phyloP scores from a whole-genome alignment of 495 filamentous ascomycete species.

The Amniculicola lignicola region DNA sequence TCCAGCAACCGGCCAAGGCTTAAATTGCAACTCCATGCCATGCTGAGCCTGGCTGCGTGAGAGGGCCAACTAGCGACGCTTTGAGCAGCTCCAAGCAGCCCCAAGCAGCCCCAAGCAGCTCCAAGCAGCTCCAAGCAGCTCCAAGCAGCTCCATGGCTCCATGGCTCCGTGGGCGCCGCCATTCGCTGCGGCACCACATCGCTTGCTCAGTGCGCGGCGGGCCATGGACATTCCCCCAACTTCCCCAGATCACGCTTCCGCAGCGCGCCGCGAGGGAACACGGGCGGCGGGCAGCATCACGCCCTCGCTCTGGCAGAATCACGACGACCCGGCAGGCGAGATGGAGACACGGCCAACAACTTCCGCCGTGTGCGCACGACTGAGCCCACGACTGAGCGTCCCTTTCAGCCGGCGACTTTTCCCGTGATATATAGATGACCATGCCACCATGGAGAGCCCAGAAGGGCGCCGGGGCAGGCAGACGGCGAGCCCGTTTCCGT shows the following conservation, averaged over 20 bases:
- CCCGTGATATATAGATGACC: background rate
- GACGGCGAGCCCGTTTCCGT: no score
- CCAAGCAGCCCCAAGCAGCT: no score
- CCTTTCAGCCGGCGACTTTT: slow-evolving; percentile 5
- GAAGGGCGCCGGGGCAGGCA: background rate
- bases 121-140: no score
- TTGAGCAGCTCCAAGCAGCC: no score
- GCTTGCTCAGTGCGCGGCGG: no score
- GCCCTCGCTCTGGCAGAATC: background rate
- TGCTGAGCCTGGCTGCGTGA: background rate
- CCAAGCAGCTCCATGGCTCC: no score
- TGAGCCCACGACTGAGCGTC: background rate
- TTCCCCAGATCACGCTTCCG: no score
- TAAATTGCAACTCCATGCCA: slow-evolving; percentile 11
- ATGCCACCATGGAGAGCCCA: background rate
- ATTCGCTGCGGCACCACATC: no score
- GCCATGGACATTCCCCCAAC: no score
- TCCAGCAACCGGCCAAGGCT: slow-evolving; percentile 3
- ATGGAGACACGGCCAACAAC: background rate
- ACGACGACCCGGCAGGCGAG: background rate
- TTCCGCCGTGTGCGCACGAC: background rate
- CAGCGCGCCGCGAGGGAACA: no score
- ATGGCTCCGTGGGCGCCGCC: no score
- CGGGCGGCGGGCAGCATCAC: no score
- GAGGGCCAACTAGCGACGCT: background rate